A percentile compares a stretch with the other conserved stretches of the same genome.
Conservation (phyloP, 371 early-diverging fungal species). For the Mortierella sp. region DNA sequence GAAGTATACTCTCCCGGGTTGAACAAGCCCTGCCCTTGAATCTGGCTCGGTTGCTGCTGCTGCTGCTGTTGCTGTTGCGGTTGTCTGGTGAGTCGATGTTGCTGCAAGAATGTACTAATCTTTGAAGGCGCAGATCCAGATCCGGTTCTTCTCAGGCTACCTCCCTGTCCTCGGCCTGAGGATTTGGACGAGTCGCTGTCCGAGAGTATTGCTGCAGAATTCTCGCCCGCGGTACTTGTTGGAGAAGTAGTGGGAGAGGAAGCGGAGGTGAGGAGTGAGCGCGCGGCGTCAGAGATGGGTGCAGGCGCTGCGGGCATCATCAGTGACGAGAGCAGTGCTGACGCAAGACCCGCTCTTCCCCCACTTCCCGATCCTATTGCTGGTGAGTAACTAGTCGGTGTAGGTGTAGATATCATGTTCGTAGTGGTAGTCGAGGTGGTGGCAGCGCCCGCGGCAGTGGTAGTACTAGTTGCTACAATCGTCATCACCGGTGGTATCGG, state of each 20-base stretch:
- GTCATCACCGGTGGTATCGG: not conserved
- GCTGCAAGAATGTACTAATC: not conserved
- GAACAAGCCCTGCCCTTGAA: not conserved
- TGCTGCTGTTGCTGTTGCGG: not conserved
- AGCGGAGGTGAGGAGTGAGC: not conserved
- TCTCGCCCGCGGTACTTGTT: not conserved
- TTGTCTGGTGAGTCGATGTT: not conserved
- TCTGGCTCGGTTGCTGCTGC: not conserved
- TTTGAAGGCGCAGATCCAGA: not conserved
- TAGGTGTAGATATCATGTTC: not conserved
- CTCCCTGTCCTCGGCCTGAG: not conserved
- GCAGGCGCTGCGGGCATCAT: not conserved
- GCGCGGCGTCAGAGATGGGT: not conserved
- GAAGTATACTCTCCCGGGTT: not conserved
- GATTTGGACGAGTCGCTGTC: not conserved
- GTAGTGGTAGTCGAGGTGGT: not conserved
- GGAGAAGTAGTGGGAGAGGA: not conserved
- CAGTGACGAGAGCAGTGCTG: not conserved
- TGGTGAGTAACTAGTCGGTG: not conserved
- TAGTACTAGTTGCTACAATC: not conserved
- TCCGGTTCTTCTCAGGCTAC: not conserved
- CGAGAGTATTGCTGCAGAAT: not conserved
- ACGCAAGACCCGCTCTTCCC: not conserved
- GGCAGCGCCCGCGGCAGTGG: not conserved
- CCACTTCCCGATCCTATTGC: not conserved